phyloP scores from a whole-genome alignment of 2,329 filamentous ascomycete genomes.

The Cercospora zeae-maydis region DNA sequence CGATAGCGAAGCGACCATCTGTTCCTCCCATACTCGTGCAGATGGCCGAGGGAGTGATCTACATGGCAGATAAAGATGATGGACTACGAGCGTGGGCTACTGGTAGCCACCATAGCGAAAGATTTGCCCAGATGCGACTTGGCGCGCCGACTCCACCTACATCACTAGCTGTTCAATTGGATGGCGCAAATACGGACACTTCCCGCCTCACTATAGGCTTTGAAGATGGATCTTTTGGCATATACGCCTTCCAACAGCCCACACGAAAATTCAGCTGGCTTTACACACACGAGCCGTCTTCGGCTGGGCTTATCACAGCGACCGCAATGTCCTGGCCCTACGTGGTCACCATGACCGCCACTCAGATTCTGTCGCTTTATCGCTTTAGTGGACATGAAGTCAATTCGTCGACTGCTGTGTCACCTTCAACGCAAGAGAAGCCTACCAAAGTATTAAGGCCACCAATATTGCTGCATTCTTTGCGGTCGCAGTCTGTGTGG shows the following conservation, averaged over 20 bases:
- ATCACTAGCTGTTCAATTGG: slow-evolving; percentile 61
- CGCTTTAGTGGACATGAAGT: slow-evolving; percentile 16
- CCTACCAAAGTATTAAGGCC: slow-evolving; percentile 25
- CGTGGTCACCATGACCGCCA: slow-evolving; percentile 71
- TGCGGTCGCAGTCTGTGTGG: slow-evolving; percentile 75
- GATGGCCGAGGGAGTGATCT: slow-evolving; percentile 70
- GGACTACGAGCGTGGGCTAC: slow-evolving; percentile 78
- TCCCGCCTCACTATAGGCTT: slow-evolving; percentile 63
- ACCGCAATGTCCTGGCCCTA: slow-evolving; percentile 73
- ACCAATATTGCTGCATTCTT: slow-evolving; percentile 67
- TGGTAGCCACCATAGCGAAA: slow-evolving; percentile 50
- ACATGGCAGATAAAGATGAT: slow-evolving; percentile 66
- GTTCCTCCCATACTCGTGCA: slow-evolving; percentile 68
- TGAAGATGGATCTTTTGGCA: slow-evolving; percentile 64
- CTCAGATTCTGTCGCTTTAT: slow-evolving; percentile 73
- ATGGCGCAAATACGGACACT: slow-evolving; percentile 31
- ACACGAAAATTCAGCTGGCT: slow-evolving; percentile 45
- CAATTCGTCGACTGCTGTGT: background rate
- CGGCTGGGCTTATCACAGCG: slow-evolving; percentile 61
- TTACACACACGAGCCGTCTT: slow-evolving; percentile 61
- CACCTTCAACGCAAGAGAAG: background rate
- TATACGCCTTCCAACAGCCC: slow-evolving; percentile 60
- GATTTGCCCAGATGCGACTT: slow-evolving; percentile 52
- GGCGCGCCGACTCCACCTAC: slow-evolving; percentile 46
- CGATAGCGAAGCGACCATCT: slow-evolving; percentile 52